Evolutionary conservation across 2,329 filamentous ascomycete species (phyloP).

Genomic region (Cryoendolithus antarcticus): DNA sequence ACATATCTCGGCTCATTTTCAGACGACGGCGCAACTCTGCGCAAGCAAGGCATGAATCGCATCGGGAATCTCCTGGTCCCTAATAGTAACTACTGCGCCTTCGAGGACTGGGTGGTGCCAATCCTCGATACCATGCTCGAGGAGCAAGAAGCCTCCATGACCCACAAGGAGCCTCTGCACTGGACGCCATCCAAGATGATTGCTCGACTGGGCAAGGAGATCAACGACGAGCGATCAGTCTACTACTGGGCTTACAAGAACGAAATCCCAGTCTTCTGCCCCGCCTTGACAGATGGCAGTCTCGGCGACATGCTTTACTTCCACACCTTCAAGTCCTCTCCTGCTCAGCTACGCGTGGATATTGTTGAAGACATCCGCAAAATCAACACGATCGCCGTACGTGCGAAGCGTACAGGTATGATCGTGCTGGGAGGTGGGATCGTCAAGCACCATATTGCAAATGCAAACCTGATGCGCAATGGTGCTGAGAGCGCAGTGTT

Average conservation of each 20-base stretch:
- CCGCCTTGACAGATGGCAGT: conserved; percentile 87
- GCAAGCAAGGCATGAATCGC: conserved; percentile 78
- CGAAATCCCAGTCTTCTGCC: conserved; percentile 92
- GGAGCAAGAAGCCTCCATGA: conserved; percentile 73
- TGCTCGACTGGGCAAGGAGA: conserved; percentile 78
- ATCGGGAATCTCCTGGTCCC: conserved; percentile 94
- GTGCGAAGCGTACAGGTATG: conserved; percentile 82
- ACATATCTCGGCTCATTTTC: conserved; percentile 87
- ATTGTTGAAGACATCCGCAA: conserved; percentile 87
- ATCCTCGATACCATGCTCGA: conserved; percentile 89
- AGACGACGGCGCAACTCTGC: conserved; percentile 62
- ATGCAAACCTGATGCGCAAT: conserved; percentile 94
- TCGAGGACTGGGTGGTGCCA: conserved; percentile 95
- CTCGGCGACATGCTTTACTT: conserved; percentile 98
- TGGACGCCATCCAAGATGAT: conserved; percentile 96
- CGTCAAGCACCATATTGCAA: conserved; percentile 98
- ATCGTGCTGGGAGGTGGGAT: conserved; percentile 88
- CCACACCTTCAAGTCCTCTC: conserved; percentile 85
- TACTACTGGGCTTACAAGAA: conserved; percentile 98
- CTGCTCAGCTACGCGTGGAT: conserved; percentile 69
- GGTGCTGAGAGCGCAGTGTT: conserved; percentile 95
- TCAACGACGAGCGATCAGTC: conserved; percentile 81
- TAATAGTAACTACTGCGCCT: conserved; percentile 93
- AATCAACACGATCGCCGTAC: conserved; percentile 83
- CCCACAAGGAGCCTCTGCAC: conserved; percentile 50